Percentiles rank a stretch among this genome's conserved stretches.
These are phyloP conservation scores for Geotrichum europaeum DNA, from an alignment of 1,139 yeast species.

Conservation along the genomic window DNA sequence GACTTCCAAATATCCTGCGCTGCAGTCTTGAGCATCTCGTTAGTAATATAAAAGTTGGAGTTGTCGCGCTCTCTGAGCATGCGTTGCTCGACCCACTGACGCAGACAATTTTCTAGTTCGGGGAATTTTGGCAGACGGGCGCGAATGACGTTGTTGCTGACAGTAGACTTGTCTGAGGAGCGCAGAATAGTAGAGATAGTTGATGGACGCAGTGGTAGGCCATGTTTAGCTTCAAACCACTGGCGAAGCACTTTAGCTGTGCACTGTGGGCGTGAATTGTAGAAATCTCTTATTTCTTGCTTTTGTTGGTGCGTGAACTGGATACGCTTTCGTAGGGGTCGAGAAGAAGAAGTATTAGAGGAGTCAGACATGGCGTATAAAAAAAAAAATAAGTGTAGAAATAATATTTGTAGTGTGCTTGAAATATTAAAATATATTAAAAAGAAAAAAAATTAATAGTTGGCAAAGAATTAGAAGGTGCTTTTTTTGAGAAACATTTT, in stretches of 20 bases:
- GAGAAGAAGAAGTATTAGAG: neutral
- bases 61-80: neutral
- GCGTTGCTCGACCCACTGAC: conserved; percentile 4
- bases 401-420: too few species aligned
- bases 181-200: conserved; percentile 12
- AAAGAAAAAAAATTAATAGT: too few species aligned
- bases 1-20: conserved; percentile 8
- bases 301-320: conserved; percentile 13
- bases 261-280: conserved; percentile 5
- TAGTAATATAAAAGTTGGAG: conserved; percentile 2
- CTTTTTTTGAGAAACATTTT: too few species aligned
- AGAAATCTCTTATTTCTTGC: conserved; percentile 12
- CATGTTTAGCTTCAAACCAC: conserved; percentile 10
- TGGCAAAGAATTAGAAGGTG: neutral
- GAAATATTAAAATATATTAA: too few species aligned
- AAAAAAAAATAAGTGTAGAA: neutral
- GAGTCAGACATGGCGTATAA: neutral
- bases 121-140: conserved; percentile 13
- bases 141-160: conserved; percentile 8
- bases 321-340: conserved; percentile 2
- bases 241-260: conserved; percentile 9
- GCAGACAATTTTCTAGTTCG: conserved; percentile 2
- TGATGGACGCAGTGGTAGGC: conserved; percentile 4
- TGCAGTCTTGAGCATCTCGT: conserved; percentile 9
- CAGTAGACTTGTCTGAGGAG: conserved; percentile 8